Conservation (phyloP, 2,329 filamentous ascomycete species). For the Microsporum canis region DNA sequence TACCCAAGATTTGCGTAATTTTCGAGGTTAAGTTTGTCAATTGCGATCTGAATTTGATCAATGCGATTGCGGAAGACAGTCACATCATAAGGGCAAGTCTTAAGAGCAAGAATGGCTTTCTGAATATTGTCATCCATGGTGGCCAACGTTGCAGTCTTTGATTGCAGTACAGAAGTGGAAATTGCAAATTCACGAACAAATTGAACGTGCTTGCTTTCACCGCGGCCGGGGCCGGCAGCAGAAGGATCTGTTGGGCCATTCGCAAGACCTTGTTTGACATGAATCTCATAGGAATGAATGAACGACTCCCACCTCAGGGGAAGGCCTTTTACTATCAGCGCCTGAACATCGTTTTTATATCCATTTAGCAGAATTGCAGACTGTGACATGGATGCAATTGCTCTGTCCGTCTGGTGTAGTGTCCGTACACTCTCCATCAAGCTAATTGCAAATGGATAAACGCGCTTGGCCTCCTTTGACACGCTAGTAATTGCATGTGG, state of each 20-base stretch:
- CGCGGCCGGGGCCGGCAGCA: constrained; percentile 44
- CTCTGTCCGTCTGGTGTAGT: constrained; percentile 73
- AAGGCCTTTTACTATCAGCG: constrained; percentile 72
- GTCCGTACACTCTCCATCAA: constrained; percentile 98
- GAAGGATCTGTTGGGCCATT: constrained; percentile 50
- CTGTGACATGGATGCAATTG: constrained; percentile 74
- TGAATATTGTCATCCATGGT: constrained; percentile 72
- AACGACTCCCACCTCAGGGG: constrained; percentile 96
- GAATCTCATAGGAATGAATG: constrained; percentile 89
- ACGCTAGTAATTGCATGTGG: constrained; percentile 91
- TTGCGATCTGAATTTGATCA: constrained; percentile 76
- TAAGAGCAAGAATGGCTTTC: constrained; percentile 70
- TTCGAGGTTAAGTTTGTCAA: constrained; percentile 93
- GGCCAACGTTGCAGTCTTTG: constrained; percentile 68
- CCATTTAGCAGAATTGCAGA: constrained; percentile 80
- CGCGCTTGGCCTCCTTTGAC: constrained; percentile 95
- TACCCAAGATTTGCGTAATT: constrained; percentile 86
- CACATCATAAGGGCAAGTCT: constrained; percentile 70
- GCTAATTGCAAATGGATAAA: constrained; percentile 95
- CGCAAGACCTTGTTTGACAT: constrained; percentile 54
- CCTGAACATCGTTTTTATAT: constrained; percentile 82
- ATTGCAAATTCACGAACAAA: constrained; percentile 90
- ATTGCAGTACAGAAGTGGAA: constrained; percentile 76
- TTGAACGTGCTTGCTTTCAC: constrained; percentile 87
- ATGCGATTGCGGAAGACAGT: constrained; percentile 69